Base-by-base conservation (phyloP, 2,329 filamentous ascomycete genomes). In the Annulohypoxylon truncatum region DNA sequence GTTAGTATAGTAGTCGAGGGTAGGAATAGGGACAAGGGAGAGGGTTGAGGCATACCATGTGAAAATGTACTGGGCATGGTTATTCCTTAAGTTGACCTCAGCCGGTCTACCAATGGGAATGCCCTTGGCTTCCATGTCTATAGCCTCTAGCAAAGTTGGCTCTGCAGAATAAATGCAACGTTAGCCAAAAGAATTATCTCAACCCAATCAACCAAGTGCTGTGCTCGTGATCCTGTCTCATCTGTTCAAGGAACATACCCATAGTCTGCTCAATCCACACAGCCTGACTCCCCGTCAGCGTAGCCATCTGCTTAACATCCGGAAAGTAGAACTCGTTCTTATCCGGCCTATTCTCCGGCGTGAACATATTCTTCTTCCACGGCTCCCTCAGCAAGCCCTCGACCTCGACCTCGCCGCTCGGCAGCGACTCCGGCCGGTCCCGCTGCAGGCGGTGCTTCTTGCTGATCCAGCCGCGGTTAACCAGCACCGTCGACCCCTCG, bases 341-440 rank as follows among this genome's bases (percentile, higher is more conserved):
- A 72, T 94, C 90, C 0, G 95, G 95, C 72, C 88, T 84, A 74
- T 99, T 99, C 0, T 92, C 89, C 0, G 96, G 96, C 60, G 96
- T 99, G 78, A 99, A 99, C 87, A 94, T 91, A 78, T 99, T 99
- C 85, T 95, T 97, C 86, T 97, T 96, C 88, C 93, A 97, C 7
- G 95, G 95, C 81, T 96, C 89, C 64, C 96, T 82, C 77, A 99
- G 77, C 77, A 99, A 75, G 0, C 96, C 96, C 80, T 97, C 90
- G 2, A 99, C 89, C 0, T 85, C 87, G 8, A 98, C 90, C 74
- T 91, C 88, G 0, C 89, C 93, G 51, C 75, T 77, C 0, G 92
- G 91, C 71, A 98, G 72, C 0, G 89, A 89, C 22, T 89, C 86
- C 0, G 93, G 81, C 48, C 93, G 82, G 60, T 84, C 82, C 70